Conservation (phyloP, 148 eudicot species). For the Dysphania ambrosioides region DNA sequence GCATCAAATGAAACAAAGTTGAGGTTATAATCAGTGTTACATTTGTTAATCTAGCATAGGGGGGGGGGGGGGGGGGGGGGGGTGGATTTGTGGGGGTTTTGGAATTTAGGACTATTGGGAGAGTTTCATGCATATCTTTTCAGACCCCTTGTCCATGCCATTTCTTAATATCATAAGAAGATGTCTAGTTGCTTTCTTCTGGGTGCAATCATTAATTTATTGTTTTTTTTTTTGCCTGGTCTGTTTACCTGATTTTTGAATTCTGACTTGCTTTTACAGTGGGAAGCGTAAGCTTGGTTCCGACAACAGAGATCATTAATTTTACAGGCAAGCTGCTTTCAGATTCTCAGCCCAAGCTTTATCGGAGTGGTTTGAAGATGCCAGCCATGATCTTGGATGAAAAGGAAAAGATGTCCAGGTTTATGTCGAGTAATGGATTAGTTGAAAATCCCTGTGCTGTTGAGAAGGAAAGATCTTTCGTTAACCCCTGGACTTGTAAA, state of each 20-base stretch:
- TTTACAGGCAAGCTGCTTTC: slow-evolving; percentile 56
- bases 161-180: too few relatives aligned
- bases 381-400: slow-evolving; percentile 69
- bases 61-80: too few relatives aligned
- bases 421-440: slow-evolving; percentile 66
- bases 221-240: too few relatives aligned
- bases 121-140: too few relatives aligned
- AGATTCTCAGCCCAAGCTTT: slow-evolving; percentile 41
- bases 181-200: background rate
- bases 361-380: slow-evolving; percentile 67
- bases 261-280: slow-evolving; percentile 39
- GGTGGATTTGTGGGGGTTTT: too few relatives aligned
- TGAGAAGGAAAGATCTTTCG: slow-evolving; percentile 70
- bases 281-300: slow-evolving; percentile 43
- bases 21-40: too few relatives aligned
- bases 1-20: too few relatives aligned
- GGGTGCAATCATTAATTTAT: background rate
- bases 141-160: too few relatives aligned
- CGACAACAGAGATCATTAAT: slow-evolving; percentile 43
- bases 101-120: too few relatives aligned
- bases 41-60: too few relatives aligned
- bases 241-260: background rate
- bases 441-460: slow-evolving; percentile 73
- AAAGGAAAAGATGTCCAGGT: slow-evolving; percentile 52
- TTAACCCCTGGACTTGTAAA: slow-evolving; percentile 69